phyloP scores from a whole-genome alignment of 768 basidiomycete species.

The Leucosporidium scottii region DNA sequence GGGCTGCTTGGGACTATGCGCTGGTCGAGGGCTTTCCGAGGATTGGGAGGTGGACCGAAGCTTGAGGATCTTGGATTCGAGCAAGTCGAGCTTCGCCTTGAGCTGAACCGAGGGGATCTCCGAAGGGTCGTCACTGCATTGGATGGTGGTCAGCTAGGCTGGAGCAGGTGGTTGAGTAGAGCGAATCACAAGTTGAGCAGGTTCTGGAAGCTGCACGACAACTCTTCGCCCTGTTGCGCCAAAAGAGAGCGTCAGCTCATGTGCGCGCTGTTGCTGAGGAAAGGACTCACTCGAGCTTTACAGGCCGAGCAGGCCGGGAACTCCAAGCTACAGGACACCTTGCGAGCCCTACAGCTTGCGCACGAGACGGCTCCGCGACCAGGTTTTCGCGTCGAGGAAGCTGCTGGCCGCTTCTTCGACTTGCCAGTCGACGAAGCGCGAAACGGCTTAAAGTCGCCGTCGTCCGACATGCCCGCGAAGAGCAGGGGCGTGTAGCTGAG shows the following conservation, averaged over 20 bases:
- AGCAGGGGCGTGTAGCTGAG: no score
- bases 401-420: neutral
- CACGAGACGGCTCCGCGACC: neutral
- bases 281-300: neutral
- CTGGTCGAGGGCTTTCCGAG: neutral
- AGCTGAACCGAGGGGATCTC: no score
- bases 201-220: slow-evolving; percentile 14
- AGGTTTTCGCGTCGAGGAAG: neutral
- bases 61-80: slow-evolving; percentile 18
- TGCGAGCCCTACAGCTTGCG: neutral
- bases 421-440: neutral
- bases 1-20: neutral
- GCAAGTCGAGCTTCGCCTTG: slow-evolving; percentile 5
- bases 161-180: no score
- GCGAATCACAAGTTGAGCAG: slow-evolving; percentile 18
- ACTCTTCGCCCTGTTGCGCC: slow-evolving; percentile 1
- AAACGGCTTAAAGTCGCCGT: neutral
- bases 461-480: neutral
- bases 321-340: neutral
- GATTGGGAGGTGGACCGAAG: neutral
- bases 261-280: neutral
- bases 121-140: no score
- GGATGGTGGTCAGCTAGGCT: no score
- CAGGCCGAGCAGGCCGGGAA: neutral
- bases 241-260: neutral